Evolutionary conservation across 345 rosid genomes (phyloP), one percentile per base, ranked within the genome.

Genomic region (Sonneratia caseolaris): DNA sequence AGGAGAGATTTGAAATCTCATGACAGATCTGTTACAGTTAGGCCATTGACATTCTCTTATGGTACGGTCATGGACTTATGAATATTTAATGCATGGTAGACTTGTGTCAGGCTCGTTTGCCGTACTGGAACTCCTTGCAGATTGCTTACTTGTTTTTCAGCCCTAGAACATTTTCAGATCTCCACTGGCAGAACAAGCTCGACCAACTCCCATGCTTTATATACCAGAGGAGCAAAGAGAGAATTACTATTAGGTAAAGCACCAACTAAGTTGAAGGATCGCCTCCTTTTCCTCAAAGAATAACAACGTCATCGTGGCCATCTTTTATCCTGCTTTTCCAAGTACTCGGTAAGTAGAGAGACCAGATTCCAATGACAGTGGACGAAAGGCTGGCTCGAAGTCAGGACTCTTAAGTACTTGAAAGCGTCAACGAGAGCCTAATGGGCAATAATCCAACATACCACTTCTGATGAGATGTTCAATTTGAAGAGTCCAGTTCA

Each of bases 161-260:
- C 97, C 98, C 68, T 87, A 88, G 82, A 94, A 91, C 93, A 88
- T 83, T 70, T 83, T 91, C 64, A 94, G 86, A 81, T 94, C 98
- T 64, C 96, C 97, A 72, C 98, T 97, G 1, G 97, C 98, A 19
- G 98, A 94, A 79, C 90, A 94, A 74, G 95, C 97, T 43, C 96
- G 82, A 4, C 97, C 97, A 42, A 85, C 85, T 76, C 97, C 98
- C 98, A 91, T 75, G 18, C 35, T 32, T 32, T 11, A 14, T 37
- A 43, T 35, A 56, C 38, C 36, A 59, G 21, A 59, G 13, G 35
- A 24, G 18, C 12, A 45, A 45, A 21, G 21, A 56, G 32, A 56
- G 27, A 56, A 56, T 21, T 15, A 56, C 62, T 12, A 49, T 49
- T 49, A 49, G 55, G 16, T 12, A 49, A 2, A 49, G 55, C 55